phyloP scores from a whole-genome alignment of 2,329 filamentous ascomycete species.

The Emmonsiellopsis sp. region DNA sequence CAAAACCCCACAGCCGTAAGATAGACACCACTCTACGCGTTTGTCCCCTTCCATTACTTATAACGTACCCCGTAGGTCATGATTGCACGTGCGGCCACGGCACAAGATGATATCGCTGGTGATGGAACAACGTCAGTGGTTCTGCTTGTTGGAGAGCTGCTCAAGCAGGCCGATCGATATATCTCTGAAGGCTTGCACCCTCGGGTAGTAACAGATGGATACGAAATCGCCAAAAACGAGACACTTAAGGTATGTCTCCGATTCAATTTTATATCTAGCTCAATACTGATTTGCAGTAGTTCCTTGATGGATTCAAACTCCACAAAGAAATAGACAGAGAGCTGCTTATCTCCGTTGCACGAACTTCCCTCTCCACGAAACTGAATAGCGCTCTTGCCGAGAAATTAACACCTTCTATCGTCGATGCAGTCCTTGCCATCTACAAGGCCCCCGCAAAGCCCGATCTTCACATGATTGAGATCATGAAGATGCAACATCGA shows the following conservation, averaged over 20 bases:
- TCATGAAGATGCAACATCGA: conserved; percentile 99
- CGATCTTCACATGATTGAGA: conserved; percentile 97
- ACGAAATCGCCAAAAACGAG: conserved; percentile 92
- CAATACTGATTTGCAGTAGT: conserved; percentile 42
- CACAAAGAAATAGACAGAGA: conserved; percentile 82
- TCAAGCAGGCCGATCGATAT: conserved; percentile 95
- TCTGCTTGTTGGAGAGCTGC: conserved; percentile 83
- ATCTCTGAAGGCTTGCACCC: conserved; percentile 96
- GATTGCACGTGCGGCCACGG: conserved; percentile 76
- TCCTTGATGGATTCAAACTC: conserved; percentile 90
- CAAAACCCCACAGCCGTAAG: conserved; percentile 91
- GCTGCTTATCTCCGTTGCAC: conserved; percentile 82
- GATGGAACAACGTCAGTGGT: conserved; percentile 97
- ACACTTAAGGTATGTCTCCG: conserved; percentile 59
- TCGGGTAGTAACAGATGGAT: conserved; percentile 92
- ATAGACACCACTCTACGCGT: neutral
- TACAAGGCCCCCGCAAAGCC: conserved; percentile 84
- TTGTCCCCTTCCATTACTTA: conserved; percentile 6
- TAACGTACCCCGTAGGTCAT: conserved; percentile 40
- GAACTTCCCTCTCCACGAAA: conserved; percentile 92
- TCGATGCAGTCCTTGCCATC: conserved; percentile 91
- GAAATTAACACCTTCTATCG: conserved; percentile 87
- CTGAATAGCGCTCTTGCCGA: conserved; percentile 80
- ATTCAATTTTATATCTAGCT: neutral
- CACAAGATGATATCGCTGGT: conserved; percentile 96